Evolutionary conservation across 176 grass and related monocot genomes (phyloP).

Genomic region (Guadua angustifolia): DNA sequence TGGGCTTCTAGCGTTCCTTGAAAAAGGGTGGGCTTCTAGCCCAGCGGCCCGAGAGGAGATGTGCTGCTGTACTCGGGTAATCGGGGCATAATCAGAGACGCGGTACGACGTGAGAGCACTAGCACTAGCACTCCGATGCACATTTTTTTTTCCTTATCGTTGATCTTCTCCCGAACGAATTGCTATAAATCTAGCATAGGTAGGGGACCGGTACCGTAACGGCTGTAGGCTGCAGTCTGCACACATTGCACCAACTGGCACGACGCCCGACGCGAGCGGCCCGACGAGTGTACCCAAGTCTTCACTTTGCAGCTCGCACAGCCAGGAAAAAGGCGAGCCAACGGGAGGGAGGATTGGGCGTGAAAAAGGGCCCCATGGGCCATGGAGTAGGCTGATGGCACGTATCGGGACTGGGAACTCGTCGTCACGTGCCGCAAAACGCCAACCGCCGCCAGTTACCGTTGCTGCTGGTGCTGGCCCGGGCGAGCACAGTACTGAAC

Average conservation of each 20-base stretch:
- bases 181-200: too few species aligned
- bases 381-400: not conserved
- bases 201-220: too few species aligned
- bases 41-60: too few species aligned
- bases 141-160: too few species aligned
- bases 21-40: too few species aligned
- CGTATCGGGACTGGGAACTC: not conserved
- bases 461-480: constrained; percentile 18
- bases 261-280: not conserved
- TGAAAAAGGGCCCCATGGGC: too few species aligned
- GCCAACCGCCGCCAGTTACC: constrained; percentile 25
- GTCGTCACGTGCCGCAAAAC: constrained; percentile 35
- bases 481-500: not conserved
- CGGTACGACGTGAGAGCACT: not conserved
- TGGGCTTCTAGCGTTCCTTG: too few species aligned
- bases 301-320: constrained; percentile 11
- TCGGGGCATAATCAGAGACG: not conserved
- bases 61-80: not conserved
- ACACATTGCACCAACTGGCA: not conserved
- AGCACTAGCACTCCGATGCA: not conserved
- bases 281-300: not conserved
- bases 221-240: too few species aligned
- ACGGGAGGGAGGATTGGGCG: not conserved
- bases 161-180: too few species aligned
- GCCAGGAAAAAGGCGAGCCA: not conserved